Base-by-base conservation (phyloP, 345 rosid genomes). In the Populus tremula region DNA sequence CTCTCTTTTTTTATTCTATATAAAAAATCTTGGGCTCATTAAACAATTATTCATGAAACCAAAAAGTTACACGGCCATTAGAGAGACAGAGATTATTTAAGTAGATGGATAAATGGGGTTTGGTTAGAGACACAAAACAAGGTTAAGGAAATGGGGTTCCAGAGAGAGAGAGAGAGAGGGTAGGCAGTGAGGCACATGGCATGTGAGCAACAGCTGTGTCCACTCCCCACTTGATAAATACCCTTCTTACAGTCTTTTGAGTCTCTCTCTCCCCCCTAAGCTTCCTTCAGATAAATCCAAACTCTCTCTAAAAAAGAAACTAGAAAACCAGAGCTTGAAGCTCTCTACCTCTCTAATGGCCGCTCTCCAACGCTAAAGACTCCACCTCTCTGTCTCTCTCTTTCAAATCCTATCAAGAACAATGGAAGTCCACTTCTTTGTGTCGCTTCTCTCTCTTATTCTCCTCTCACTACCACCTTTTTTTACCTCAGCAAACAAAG, bases 151-250 rank as follows among this genome's bases (percentile, higher is more conserved):
- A 39, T 68, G 47, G 31, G 77, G 68, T 39, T 65, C 63, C 2
- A n/a, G 49, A 70, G 33, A 53, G 65, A 50, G 39, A 43, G 27
- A 0, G 73, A 29, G 78, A 68, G 61, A 49, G 66, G 31, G 39
- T 35, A 43, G 25, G 67, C 43, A 11, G 50, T 45, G 85, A 73
- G 82, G 89, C 90, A 91, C 94, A 91, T 89, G 97, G 91, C 97
- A 91, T 91, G 97, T 90, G 93, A 91, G 84, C 82, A 90, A 88
- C 97, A 92, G 97, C 96, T 87, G 93, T 88, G 88, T 80, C 90
- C 89, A 83, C 89, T 88, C 85, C 86, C 88, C 70, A 74, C 84
- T 81, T 86, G 88, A 88, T 88, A 89, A 87, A 86, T 85, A 85
- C 92, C 90, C 87, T 84, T 83, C 87, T 88, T 77, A 74, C 85